A percentile compares a stretch with the other conserved stretches of the same genome.
Conservation (phyloP, 1,284 basidiomycete species). For the Fereydounia khargensis region DNA sequence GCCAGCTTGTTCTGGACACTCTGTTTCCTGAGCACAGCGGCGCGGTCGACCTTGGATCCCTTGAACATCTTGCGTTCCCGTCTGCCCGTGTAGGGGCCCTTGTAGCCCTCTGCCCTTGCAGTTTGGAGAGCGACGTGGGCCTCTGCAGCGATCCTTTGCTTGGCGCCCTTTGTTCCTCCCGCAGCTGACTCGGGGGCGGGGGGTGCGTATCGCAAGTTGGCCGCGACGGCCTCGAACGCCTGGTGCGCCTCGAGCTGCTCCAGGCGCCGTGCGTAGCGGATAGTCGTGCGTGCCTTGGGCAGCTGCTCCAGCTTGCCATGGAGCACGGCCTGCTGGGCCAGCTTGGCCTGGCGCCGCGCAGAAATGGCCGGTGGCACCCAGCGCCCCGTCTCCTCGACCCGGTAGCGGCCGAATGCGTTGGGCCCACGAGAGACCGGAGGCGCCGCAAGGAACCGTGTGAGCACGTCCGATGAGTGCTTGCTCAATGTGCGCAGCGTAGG, state of each 20-base stretch:
- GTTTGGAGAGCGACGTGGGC: conserved; percentile 15
- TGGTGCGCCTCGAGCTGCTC: conserved; percentile 8
- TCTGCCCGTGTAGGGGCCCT: conserved; percentile 39
- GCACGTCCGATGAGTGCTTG: conserved; percentile 15
- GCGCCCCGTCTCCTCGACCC: conserved; percentile 14
- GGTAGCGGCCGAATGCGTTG: conserved; percentile 13
- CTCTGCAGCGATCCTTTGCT: conserved; percentile 1
- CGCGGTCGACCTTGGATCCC: conserved; percentile 32
- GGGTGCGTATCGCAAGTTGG: conserved; percentile 15
- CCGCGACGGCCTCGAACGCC: conserved; percentile 8
- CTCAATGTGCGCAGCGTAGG: conserved; percentile 1
- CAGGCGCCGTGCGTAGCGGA: conserved; percentile 9
- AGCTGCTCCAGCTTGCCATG: conserved; percentile 10
- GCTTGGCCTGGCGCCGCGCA: conserved; percentile 34
- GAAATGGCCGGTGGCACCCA: conserved; percentile 37
- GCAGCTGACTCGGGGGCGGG: not conserved
- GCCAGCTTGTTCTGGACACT: conserved; percentile 15
- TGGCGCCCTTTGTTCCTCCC: conserved; percentile 11
- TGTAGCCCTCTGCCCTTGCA: conserved; percentile 8
- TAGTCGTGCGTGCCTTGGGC: conserved; percentile 12
- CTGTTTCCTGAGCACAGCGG: conserved; percentile 4
- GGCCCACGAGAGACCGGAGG: conserved; percentile 2
- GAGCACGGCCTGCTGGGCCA: conserved; percentile 20
- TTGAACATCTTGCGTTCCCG: conserved; percentile 29
- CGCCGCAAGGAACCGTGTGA: not conserved